phyloP scores from a whole-genome alignment of 2,329 filamentous ascomycete species.

The Arthrobotrys megalospora region DNA sequence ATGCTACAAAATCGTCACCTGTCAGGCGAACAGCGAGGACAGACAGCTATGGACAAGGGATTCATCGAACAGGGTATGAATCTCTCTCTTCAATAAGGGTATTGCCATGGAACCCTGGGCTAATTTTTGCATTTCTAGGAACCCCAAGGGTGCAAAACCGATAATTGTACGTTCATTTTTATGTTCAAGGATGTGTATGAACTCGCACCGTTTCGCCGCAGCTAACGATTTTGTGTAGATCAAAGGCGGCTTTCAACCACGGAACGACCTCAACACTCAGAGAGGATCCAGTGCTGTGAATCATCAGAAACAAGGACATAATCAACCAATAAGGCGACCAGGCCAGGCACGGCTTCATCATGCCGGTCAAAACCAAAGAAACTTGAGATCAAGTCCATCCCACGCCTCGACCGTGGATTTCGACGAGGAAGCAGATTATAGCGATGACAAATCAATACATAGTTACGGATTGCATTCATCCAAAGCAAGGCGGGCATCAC shows the following conservation, averaged over 20 bases:
- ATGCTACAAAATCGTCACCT: conserved; percentile 28
- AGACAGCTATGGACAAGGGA: conserved; percentile 1
- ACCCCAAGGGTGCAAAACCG: conserved; percentile 20
- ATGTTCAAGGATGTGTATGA: not conserved
- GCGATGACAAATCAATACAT: not conserved
- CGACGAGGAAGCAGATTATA: not conserved
- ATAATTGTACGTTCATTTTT: conserved; percentile 40
- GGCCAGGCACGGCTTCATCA: not conserved
- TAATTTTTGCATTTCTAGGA: conserved; percentile 26
- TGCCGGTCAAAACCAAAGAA: not conserved
- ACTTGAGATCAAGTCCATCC: not conserved
- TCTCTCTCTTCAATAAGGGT: not conserved
- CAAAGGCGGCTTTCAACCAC: conserved; percentile 11
- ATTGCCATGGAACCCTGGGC: not conserved
- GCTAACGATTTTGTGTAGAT: conserved; percentile 17
- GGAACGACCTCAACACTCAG: conserved; percentile 18
- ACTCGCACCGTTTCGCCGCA: too few relatives aligned
- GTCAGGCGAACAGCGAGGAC: not conserved
- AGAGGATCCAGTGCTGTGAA: not conserved
- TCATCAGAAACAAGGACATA: not conserved
- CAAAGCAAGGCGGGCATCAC: not conserved
- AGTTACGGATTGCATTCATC: not conserved
- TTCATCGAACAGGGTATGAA: conserved; percentile 39
- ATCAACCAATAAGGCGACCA: not conserved
- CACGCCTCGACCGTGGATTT: not conserved